Evolutionary conservation across 1,284 basidiomycete genomes (phyloP).

Genomic region (Naganishia albida): DNA sequence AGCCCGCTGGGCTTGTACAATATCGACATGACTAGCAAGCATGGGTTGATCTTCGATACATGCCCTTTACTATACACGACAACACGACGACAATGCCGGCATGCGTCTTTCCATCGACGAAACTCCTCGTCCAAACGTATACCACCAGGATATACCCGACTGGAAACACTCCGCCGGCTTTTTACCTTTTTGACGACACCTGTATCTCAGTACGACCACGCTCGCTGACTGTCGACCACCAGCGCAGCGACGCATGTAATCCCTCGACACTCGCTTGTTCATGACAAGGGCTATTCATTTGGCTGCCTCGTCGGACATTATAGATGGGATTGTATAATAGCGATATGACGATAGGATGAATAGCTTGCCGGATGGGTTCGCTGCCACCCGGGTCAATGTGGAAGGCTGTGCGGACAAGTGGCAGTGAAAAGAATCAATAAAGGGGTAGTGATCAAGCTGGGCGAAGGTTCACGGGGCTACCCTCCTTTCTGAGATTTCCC

Average conservation of each 20-base stretch:
- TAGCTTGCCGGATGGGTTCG: background rate
- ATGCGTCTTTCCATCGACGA: background rate
- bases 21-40: too few species aligned
- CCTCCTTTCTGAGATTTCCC: too few species aligned
- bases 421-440: too few species aligned
- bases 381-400: too few species aligned
- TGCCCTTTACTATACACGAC: background rate
- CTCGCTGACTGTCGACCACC: background rate
- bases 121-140: background rate
- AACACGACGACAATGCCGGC: background rate
- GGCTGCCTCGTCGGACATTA: background rate
- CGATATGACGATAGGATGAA: background rate
- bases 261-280: constrained; percentile 4
- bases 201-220: constrained; percentile 25
- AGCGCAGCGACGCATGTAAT: constrained; percentile 3
- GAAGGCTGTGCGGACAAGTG: too few species aligned
- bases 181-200: constrained; percentile 5
- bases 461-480: too few species aligned
- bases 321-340: constrained; percentile 23
- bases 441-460: too few species aligned
- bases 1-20: too few species aligned
- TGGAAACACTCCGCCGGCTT: background rate
- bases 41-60: background rate
- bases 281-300: background rate
- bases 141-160: constrained; percentile 3